These are phyloP conservation scores for Santalum album DNA, from an alignment of 164 flowering plant genomes.

Conservation along the genomic window DNA sequence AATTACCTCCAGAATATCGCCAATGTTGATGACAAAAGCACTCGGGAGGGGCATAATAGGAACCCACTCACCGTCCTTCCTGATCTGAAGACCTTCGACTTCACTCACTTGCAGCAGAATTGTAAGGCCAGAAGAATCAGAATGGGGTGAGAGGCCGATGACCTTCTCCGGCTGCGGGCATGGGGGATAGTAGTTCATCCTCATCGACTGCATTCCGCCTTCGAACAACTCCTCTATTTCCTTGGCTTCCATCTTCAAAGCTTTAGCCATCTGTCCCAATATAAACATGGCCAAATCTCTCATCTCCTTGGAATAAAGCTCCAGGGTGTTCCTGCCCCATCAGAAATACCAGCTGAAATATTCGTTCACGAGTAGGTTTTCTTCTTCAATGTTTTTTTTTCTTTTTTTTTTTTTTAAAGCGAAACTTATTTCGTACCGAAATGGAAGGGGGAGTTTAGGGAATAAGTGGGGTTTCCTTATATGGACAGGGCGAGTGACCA, in stretches of 20 bases:
- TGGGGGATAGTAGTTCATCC: constrained; percentile 1
- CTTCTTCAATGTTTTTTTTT: too few species aligned
- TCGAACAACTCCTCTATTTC: constrained; percentile 1
- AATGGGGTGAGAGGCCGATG: neutral
- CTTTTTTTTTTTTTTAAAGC: too few species aligned
- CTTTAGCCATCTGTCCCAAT: constrained; percentile 1
- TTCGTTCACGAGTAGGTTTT: too few species aligned
- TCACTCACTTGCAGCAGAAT: neutral
- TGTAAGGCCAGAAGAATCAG: neutral
- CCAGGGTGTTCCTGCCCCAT: neutral
- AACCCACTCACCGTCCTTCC: constrained; percentile 1
- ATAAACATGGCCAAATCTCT: neutral
- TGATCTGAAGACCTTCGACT: neutral
- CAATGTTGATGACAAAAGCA: neutral
- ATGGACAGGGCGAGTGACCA: neutral
- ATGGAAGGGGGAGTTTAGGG: neutral
- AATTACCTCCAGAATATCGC: neutral
- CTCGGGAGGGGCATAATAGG: neutral
- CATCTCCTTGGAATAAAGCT: neutral
- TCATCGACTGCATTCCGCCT: neutral
- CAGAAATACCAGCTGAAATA: too few species aligned
- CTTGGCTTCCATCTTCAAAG: neutral
- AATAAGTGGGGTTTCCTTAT: constrained; percentile 1
- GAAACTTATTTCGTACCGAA: neutral
- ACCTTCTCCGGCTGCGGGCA: neutral